A percentile compares a stretch with the other conserved stretches of the same genome.
Conservation (phyloP, 306 rosid species). For the Acacia confusa region DNA sequence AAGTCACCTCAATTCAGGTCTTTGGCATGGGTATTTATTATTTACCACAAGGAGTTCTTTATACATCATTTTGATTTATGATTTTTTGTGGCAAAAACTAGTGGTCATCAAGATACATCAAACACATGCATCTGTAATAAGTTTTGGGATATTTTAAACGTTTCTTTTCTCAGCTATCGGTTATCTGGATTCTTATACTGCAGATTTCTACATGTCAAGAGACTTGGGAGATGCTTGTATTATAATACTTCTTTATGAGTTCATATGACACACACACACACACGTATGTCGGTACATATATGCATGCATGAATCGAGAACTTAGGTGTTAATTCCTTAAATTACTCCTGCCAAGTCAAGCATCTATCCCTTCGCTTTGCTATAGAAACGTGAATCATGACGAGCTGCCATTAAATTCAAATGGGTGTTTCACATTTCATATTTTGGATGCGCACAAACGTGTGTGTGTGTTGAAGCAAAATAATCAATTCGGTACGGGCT, state of each 20-base stretch:
- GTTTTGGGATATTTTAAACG: not conserved
- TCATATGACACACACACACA: not conserved
- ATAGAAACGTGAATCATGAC: not conserved
- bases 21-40: not conserved
- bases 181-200: not conserved
- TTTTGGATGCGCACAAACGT: not conserved
- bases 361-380: not conserved
- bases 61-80: not conserved
- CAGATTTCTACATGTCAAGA: not conserved
- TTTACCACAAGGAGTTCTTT: not conserved
- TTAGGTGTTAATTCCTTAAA: not conserved
- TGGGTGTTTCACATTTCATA: not conserved
- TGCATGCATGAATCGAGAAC: conserved; percentile 17
- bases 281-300: not conserved
- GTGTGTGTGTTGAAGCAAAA: not conserved
- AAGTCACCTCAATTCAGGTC: not conserved
- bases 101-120: not conserved
- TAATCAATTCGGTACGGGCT: not conserved
- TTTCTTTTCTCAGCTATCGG: not conserved
- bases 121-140: not conserved
- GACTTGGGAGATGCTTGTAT: not conserved
- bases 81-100: not conserved
- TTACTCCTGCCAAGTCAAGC: not conserved
- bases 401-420: not conserved
- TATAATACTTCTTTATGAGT: not conserved